Evolutionary conservation across 371 early-diverging fungal genomes (phyloP), one percentile per base, ranked within the genome.

Genomic region (Mucor lusitanicus): DNA sequence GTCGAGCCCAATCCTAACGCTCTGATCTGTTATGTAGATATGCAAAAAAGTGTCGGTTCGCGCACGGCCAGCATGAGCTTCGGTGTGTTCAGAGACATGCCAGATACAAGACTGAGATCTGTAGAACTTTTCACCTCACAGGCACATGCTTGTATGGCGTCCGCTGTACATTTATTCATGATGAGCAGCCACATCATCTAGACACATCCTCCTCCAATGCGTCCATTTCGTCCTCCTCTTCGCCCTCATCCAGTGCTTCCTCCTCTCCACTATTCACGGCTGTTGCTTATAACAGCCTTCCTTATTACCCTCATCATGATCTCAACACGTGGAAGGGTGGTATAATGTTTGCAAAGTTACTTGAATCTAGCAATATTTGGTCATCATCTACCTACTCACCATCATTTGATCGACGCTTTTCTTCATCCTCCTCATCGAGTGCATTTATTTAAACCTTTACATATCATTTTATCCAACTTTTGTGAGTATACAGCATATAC

Each of bases 81-180:
- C 85, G 97, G 30, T 74, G 78, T 30, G 88, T 97, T 3, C 82
- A 86, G 57, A 90, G 99, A 37, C 99, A 99, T 82, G 96, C 94
- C 28, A 90, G 92, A 64, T 99, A 99, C 85, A 98, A 98, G 80
- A 92, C 97, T 13, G 91, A 92, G 69, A 86, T 93, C 15, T 96
- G 97, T 72, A 89, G 92, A 59, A 93, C 93, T 11, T 97, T 90
- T 82, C 93, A 94, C 80, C 88, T 90, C 65, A 91, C 91, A 11
- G 98, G 98, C 19, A 83, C 85, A 28, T 99, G 99, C 80, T 91
- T 91, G 6, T 99, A 98, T 77, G 97, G 95, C 17, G 89, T 88
- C 32, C 94, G 95, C 65, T 99, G 99, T 81, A 96, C 97, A 61
- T 99, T 98, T 85, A 92, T 96, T 17, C 99, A 99, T 75, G 80